Percentiles rank a stretch among this genome's conserved stretches.
Conservation (phyloP, 306 rosid species). For the Vicia sativa region DNA sequence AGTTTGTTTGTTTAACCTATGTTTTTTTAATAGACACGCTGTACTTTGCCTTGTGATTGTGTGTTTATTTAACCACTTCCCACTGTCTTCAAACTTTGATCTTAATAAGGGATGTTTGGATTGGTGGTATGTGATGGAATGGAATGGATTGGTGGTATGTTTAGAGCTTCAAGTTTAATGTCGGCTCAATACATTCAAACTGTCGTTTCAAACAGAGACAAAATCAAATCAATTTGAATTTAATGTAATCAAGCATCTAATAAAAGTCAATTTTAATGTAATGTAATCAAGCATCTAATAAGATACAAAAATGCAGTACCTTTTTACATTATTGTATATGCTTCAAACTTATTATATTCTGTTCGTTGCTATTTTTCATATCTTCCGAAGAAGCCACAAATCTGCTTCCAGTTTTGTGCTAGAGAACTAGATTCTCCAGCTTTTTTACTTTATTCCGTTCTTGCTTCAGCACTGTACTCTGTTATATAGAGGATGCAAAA, state of each 20-base stretch:
- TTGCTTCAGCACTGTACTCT: conserved; percentile 33
- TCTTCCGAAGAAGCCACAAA: conserved; percentile 28
- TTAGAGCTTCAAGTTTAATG: background rate
- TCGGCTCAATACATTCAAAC: background rate
- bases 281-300: conserved; percentile 4
- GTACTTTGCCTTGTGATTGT: background rate
- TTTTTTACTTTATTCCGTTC: conserved; percentile 40
- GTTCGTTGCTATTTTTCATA: background rate
- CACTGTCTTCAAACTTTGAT: no score
- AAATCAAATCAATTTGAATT: background rate
- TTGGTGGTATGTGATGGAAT: no score
- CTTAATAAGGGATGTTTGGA: no score
- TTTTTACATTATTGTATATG: background rate
- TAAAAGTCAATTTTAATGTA: background rate
- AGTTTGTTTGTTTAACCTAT: background rate
- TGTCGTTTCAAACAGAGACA: background rate
- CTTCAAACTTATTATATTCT: background rate
- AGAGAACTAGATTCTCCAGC: conserved; percentile 41
- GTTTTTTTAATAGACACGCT: background rate
- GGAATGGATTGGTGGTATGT: no score
- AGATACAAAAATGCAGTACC: background rate
- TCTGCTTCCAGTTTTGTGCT: conserved; percentile 33
- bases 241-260: background rate
- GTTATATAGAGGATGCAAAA: background rate
- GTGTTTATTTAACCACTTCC: background rate